Evolutionary conservation across 23 red algal genomes (phyloP), one percentile per base, ranked within the genome.

Genomic region (Gracilaria caudata): DNA sequence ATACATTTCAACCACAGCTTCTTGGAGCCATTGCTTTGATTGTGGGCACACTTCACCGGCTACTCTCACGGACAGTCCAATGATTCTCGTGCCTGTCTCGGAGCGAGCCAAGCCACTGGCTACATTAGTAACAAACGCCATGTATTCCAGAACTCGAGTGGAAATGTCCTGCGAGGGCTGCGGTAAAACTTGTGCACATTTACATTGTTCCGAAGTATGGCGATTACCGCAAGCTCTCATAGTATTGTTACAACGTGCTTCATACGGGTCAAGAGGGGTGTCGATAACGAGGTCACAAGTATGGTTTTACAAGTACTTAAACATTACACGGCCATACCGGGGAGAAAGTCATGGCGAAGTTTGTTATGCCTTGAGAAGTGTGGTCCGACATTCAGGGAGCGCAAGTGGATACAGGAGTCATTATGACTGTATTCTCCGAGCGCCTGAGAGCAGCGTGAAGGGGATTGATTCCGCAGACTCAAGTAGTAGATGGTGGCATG

Each of bases 401-500:
- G 60, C 45, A 11, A 77, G 56, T 24, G 66, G 71, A 12, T 55
- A 64, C 44, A 63, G 37, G 23, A 79, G 72, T 46, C 84, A 89
- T 59, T 89, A 77, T 54, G 84, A 79, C 60, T 70, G 66, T 20
- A 70, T 89, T 44, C 46, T 89, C 4, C 13, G 84, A 26, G 70
- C 68, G 40, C 66, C 44, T 11, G 68, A 78, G 20, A 72, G 49
- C 23, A 37, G 55, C 57, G 36, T 26, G 24, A 60, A 56, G 19
- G 84, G 84, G 3, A 51, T 89, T n/a, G 46, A 33, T 28, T 46
- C 51, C 28, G 54, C 47, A 13, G 72, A 49, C 71, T 45, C 32
- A 17, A 68, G 36, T 29, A 47, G 64, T 20, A 89, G 41, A 51
- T 89, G 84, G 84, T 89, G 68, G 71, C 71, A 66, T 65, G 84